Conservation (phyloP, 1,284 basidiomycete species). For the Ganoderma lingzhi region DNA sequence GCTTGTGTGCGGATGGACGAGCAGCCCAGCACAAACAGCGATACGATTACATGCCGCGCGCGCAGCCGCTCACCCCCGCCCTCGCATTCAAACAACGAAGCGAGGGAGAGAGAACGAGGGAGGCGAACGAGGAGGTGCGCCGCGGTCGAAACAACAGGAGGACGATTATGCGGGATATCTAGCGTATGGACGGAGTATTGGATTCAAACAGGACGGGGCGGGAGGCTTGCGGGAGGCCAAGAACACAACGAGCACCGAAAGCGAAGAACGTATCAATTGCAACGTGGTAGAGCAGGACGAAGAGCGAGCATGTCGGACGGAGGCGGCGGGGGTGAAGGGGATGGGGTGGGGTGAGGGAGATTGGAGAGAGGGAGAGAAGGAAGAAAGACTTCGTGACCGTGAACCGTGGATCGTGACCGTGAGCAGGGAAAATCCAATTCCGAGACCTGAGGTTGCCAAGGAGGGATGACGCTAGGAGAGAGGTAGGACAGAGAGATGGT, state of each 20-base stretch:
- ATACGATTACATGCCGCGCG: constrained; percentile 30
- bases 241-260: constrained; percentile 36
- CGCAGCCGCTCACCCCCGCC: background rate
- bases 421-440: constrained; percentile 15
- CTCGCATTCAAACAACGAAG: constrained; percentile 1
- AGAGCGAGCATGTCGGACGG: constrained; percentile 7
- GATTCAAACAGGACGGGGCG: constrained; percentile 4
- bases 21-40: constrained; percentile 18
- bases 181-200: background rate
- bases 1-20: constrained; percentile 7
- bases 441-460: constrained; percentile 7
- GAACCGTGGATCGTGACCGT: constrained; percentile 11
- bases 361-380: background rate
- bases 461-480: constrained; percentile 10
- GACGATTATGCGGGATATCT: constrained; percentile 6
- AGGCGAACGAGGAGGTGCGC: background rate
- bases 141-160: constrained; percentile 10
- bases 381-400: background rate
- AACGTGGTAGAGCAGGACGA: constrained; percentile 8
- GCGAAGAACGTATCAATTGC: constrained; percentile 22
- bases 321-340: background rate
- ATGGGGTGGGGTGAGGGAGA: no score
- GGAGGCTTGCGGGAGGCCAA: constrained; percentile 14
- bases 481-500: background rate
- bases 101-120: background rate